Evolutionary conservation across 139 green algal genomes (phyloP).

Genomic region (Dunaliella primolecta): DNA sequence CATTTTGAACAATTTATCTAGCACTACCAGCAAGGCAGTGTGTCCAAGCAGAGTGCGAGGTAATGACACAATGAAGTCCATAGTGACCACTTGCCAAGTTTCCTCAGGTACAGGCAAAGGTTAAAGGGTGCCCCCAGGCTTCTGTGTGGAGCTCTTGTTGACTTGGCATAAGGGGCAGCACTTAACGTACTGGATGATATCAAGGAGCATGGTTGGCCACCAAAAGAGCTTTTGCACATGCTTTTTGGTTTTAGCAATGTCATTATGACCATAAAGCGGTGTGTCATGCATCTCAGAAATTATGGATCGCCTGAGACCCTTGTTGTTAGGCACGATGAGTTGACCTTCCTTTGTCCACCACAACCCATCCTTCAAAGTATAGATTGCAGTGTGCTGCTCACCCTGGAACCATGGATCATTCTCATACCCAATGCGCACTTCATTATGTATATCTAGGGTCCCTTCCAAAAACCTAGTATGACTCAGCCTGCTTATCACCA

Average conservation of each 20-base stretch:
- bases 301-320: not conserved
- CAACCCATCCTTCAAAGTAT: not conserved
- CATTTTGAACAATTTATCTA: slow-evolving; percentile 48
- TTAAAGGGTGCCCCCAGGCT: not conserved
- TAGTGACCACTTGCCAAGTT: not conserved
- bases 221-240: not conserved
- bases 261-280: not conserved
- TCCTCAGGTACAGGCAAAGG: not conserved
- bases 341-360: not conserved
- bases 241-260: not conserved
- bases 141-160: not conserved
- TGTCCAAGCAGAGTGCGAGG: not conserved
- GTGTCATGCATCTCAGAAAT: slow-evolving; percentile 7
- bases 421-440: not conserved
- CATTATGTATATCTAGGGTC: not conserved
- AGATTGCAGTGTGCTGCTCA: not conserved
- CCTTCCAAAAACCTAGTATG: no score
- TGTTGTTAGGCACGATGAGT: not conserved
- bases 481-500: no score
- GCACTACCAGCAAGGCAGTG: not conserved
- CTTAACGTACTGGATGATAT: not conserved
- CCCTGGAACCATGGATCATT: slow-evolving; percentile 2
- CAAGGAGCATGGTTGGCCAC: no score
- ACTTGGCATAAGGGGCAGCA: not conserved
- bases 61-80: not conserved